Evolutionary conservation across 1,139 yeast species (phyloP).

Genomic region (Saccharomyces hybrid): DNA sequence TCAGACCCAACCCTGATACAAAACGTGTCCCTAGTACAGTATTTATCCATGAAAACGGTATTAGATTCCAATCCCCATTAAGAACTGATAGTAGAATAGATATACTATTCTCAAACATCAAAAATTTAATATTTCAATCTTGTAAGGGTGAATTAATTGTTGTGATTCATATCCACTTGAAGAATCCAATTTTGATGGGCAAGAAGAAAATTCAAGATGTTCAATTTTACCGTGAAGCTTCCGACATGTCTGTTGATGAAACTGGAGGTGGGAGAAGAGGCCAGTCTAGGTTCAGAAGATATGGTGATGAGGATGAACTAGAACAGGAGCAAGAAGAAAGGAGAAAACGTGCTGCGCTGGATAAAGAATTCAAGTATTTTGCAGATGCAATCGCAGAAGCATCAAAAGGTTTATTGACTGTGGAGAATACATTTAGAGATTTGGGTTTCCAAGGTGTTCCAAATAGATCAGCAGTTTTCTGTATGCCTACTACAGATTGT

Average conservation of each 20-base stretch:
- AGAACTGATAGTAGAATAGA: conserved; percentile 83
- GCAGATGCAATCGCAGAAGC: conserved; percentile 89
- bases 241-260: conserved; percentile 94
- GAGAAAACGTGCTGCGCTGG: conserved; percentile 79
- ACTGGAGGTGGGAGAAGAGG: conserved; percentile 79
- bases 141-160: conserved; percentile 92
- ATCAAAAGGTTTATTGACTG: conserved; percentile 69
- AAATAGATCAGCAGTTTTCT: conserved; percentile 82
- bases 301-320: conserved; percentile 96
- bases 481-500: conserved; percentile 97
- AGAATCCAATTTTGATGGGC: conserved; percentile 90
- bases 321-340: conserved; percentile 99
- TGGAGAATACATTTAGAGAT: conserved; percentile 92
- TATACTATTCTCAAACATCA: conserved; percentile 79
- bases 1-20: conserved; percentile 94
- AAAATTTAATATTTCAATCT: conserved; percentile 91
- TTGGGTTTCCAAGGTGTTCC: conserved; percentile 98
- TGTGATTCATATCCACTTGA: conserved; percentile 83
- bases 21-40: conserved; percentile 88
- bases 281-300: conserved; percentile 59
- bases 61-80: conserved; percentile 79
- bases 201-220: conserved; percentile 92
- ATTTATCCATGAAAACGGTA: conserved; percentile 92
- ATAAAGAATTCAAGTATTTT: conserved; percentile 83
- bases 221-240: conserved; percentile 93